Conservation (phyloP, 805 yeast species). For the Metschnikowia matae region DNA sequence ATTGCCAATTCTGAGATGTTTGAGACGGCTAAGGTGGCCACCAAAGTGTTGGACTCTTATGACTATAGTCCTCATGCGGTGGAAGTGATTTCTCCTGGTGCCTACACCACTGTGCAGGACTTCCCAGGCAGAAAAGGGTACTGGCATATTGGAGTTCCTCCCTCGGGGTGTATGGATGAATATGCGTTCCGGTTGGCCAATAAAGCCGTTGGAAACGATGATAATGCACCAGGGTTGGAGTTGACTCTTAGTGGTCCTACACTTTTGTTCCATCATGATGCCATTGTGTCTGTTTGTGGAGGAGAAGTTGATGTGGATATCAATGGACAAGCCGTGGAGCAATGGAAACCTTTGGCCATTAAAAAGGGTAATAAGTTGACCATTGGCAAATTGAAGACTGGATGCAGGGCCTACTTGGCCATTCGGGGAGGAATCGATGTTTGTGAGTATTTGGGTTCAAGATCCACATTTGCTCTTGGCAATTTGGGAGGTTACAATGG, state of each 20-base stretch:
- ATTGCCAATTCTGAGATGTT: constrained; percentile 85
- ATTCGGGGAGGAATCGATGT: constrained; percentile 93
- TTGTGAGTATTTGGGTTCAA: constrained; percentile 89
- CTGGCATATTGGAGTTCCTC: constrained; percentile 96
- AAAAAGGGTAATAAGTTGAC: constrained; percentile 71
- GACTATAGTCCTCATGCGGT: constrained; percentile 78
- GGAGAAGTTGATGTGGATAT: constrained; percentile 68
- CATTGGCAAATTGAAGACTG: constrained; percentile 77
- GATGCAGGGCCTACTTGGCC: constrained; percentile 88
- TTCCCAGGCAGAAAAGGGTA: constrained; percentile 85
- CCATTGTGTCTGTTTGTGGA: constrained; percentile 81
- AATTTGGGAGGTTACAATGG: constrained; percentile 94
- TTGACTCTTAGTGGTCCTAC: constrained; percentile 86
- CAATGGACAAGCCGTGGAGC: constrained; percentile 52
- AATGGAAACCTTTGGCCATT: constrained; percentile 71
- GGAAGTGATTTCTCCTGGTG: constrained; percentile 85
- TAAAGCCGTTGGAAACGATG: constrained; percentile 82
- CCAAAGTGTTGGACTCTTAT: constrained; percentile 81
- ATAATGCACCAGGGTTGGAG: constrained; percentile 84
- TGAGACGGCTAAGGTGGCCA: constrained; percentile 75
- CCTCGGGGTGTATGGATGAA: constrained; percentile 97
- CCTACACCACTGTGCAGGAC: constrained; percentile 95
- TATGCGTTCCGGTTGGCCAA: constrained; percentile 88
- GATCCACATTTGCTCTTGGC: constrained; percentile 94
- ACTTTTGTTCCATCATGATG: constrained; percentile 74